Evolutionary conservation across 2,329 filamentous ascomycete genomes (phyloP).

Genomic region (Claviceps fusiformis): DNA sequence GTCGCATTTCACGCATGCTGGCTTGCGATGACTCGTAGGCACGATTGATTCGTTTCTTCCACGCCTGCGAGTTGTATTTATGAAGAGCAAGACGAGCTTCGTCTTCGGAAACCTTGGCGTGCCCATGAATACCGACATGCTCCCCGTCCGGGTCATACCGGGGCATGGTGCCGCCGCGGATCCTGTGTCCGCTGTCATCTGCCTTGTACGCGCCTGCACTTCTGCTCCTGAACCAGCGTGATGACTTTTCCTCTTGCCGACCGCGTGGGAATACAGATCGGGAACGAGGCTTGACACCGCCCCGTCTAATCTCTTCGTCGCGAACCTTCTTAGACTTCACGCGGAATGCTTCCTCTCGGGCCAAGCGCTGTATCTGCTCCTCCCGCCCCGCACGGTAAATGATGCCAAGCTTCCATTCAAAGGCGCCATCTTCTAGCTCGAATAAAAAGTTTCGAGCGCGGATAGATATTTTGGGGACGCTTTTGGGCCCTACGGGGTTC

Average conservation of each 20-base stretch:
- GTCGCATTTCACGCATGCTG: conserved; percentile 66
- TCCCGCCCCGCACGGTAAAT: conserved; percentile 83
- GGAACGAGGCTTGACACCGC: conserved; percentile 37
- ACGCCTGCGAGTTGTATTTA: conserved; percentile 73
- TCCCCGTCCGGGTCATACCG: conserved; percentile 72
- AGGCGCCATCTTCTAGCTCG: conserved; percentile 88
- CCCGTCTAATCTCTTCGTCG: conserved; percentile 50
- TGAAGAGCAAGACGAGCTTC: conserved; percentile 67
- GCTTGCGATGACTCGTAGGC: conserved; percentile 55
- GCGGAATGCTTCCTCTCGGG: conserved; percentile 78
- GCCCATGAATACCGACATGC: conserved; percentile 49
- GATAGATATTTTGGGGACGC: conserved; percentile 73
- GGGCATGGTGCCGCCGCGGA: conserved; percentile 31
- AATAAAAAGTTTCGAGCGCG: conserved; percentile 73
- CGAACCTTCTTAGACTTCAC: conserved; percentile 76
- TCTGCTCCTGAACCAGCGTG: conserved; percentile 35
- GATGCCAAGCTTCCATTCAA: conserved; percentile 91
- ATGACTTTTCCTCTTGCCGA: conserved; percentile 16
- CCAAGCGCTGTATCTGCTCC: conserved; percentile 81
- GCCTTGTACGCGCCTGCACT: conserved; percentile 35
- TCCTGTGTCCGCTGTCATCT: conserved; percentile 17
- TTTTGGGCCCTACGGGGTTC: conserved; percentile 70
- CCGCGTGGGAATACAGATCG: conserved; percentile 35
- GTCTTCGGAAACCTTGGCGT: conserved; percentile 57
- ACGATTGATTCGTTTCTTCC: conserved; percentile 81